phyloP scores from a whole-genome alignment of 176 grass and related monocot genomes.

The Aechmea fasciata region DNA sequence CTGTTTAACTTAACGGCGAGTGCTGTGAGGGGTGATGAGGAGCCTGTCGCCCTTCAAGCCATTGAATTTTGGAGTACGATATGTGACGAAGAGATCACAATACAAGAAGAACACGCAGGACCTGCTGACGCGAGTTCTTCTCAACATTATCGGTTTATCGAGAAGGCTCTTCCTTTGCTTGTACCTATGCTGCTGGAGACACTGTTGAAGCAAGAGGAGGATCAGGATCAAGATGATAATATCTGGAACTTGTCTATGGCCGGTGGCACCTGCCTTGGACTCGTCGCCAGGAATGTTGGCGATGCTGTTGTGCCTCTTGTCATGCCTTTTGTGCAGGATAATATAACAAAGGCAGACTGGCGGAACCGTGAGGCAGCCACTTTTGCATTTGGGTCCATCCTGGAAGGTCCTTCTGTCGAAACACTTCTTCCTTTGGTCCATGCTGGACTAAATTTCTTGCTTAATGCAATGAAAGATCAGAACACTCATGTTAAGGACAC shows the following conservation, averaged over 20 bases:
- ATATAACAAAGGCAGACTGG: constrained; percentile 46
- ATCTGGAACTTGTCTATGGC: constrained; percentile 47
- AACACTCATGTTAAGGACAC: constrained; percentile 50
- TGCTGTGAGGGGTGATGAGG: constrained; percentile 49
- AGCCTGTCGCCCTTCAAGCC: constrained; percentile 55
- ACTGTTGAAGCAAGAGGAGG: constrained; percentile 56
- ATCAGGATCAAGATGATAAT: constrained; percentile 50
- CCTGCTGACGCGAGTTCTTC: constrained; percentile 25
- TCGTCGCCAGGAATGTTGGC: constrained; percentile 34
- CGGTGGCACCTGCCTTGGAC: constrained; percentile 51
- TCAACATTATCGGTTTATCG: constrained; percentile 35
- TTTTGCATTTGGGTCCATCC: constrained; percentile 48
- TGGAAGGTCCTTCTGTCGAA: constrained; percentile 42
- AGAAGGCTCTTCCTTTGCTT: constrained; percentile 43
- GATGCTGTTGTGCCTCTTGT: constrained; percentile 45
- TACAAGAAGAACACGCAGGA: constrained; percentile 38
- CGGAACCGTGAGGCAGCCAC: constrained; percentile 45
- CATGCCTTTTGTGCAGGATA: constrained; percentile 51
- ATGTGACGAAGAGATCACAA: constrained; percentile 41
- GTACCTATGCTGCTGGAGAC: constrained; percentile 53
- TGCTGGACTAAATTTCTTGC: constrained; percentile 39
- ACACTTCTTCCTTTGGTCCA: constrained; percentile 37
- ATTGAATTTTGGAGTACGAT: constrained; percentile 63
- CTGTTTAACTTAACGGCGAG: constrained; percentile 54
- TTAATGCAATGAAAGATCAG: constrained; percentile 49